A percentile compares a stretch with the other conserved stretches of the same genome.
These are phyloP conservation scores for Ogataea hybrid DNA, from an alignment of 1,139 yeast species.

Conservation along the genomic window DNA sequence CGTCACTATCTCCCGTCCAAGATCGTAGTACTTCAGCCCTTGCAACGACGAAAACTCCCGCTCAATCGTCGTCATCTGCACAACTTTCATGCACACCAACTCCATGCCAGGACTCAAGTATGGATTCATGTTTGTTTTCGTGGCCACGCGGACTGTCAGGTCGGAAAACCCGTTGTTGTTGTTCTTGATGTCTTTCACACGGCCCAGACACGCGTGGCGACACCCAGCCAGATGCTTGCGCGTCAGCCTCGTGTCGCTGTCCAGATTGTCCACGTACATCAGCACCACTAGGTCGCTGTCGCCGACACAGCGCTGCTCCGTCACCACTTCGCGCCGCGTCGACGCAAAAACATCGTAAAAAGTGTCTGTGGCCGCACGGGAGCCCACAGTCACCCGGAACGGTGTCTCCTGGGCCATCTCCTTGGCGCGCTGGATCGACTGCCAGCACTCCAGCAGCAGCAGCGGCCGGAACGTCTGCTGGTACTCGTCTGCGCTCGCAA, in stretches of 20 bases:
- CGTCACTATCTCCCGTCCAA: slow-evolving; percentile 57
- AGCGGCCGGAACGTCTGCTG: slow-evolving; percentile 71
- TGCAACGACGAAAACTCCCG: slow-evolving; percentile 85
- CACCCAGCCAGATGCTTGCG: slow-evolving; percentile 17
- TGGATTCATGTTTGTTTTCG: slow-evolving; percentile 46
- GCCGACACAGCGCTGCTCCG: slow-evolving; percentile 49
- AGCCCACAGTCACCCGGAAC: slow-evolving; percentile 69
- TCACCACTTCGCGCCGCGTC: slow-evolving; percentile 49
- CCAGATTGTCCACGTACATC: slow-evolving; percentile 42
- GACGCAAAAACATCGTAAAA: slow-evolving; percentile 90
- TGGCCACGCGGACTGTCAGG: slow-evolving; percentile 63
- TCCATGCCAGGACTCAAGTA: slow-evolving; percentile 62
- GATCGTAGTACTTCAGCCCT: slow-evolving; percentile 79
- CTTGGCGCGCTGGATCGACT: slow-evolving; percentile 73
- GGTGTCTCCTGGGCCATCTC: slow-evolving; percentile 63
- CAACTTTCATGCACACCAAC: slow-evolving; percentile 66
- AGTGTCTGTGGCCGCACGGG: slow-evolving; percentile 78
- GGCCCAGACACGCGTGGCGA: slow-evolving; percentile 62
- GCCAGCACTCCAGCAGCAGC: slow-evolving; percentile 90
- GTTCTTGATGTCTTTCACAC: slow-evolving; percentile 67
- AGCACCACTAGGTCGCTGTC: slow-evolving; percentile 81
- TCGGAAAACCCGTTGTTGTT: slow-evolving; percentile 68
- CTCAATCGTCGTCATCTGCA: slow-evolving; percentile 89
- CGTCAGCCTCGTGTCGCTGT: slow-evolving; percentile 20
- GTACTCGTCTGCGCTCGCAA: slow-evolving; percentile 61